phyloP scores from a whole-genome alignment of 2,329 filamentous ascomycete genomes.

The Xylariaceae sp. region DNA sequence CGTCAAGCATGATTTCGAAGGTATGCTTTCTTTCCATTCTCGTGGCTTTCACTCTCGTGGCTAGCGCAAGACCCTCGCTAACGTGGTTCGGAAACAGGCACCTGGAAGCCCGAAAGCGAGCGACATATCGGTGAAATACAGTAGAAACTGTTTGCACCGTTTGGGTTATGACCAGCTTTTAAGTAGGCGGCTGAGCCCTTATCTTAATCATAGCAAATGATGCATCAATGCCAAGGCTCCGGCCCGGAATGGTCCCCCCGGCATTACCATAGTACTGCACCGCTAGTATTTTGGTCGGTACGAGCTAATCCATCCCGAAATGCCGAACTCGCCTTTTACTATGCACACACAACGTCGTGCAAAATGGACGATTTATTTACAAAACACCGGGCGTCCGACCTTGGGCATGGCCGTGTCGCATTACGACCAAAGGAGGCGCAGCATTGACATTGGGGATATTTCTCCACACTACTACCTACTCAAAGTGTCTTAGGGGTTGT shows the following conservation, averaged over 20 bases:
- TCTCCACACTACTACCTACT: not conserved
- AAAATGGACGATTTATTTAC: not conserved
- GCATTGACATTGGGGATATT: not conserved
- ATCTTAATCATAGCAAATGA: not conserved
- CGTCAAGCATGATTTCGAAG: conserved; percentile 95
- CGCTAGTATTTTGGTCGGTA: not conserved
- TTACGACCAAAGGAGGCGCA: not conserved
- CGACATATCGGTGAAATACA: conserved; percentile 58
- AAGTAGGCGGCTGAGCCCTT: conserved; percentile 1
- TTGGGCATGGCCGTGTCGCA: not conserved
- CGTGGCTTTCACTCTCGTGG: not conserved
- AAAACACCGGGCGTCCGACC: not conserved
- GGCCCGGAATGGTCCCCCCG: not conserved
- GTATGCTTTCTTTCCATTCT: conserved; percentile 43
- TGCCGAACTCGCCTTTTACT: not conserved
- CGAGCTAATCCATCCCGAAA: not conserved
- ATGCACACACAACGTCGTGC: conserved; percentile 5
- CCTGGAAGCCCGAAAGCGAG: conserved; percentile 69
- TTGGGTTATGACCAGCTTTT: conserved; percentile 15
- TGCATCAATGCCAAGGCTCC: not conserved
- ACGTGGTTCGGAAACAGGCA: conserved; percentile 44
- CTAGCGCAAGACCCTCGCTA: conserved; percentile 12
- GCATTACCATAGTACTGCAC: not conserved
- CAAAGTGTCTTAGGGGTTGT: not conserved
- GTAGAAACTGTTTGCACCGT: conserved; percentile 23